Conservation (phyloP, 2,329 filamentous ascomycete genomes). For the Hypoxylon sp. region DNA sequence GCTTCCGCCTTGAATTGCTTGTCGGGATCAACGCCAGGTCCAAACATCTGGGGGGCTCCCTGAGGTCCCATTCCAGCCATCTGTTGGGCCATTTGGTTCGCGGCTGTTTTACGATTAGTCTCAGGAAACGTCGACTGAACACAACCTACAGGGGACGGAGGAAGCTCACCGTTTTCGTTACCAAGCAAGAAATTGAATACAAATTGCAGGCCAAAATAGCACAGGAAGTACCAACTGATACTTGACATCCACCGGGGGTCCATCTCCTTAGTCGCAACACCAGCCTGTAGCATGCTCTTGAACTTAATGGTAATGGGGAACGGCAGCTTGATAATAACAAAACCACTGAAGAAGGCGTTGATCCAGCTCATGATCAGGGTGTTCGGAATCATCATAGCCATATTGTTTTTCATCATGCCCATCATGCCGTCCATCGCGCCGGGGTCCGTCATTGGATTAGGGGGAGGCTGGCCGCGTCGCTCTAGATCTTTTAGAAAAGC, state of each 20-base stretch:
- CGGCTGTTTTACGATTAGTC: slow-evolving; percentile 69
- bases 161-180: slow-evolving; percentile 88
- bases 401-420: slow-evolving; percentile 99
- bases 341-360: slow-evolving; percentile 98
- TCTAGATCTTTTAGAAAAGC: slow-evolving; percentile 91
- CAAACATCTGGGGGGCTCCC: slow-evolving; percentile 78
- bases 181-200: slow-evolving; percentile 98
- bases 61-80: slow-evolving; percentile 81
- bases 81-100: slow-evolving; percentile 89
- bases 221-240: slow-evolving; percentile 98
- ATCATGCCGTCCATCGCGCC: slow-evolving; percentile 99
- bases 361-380: slow-evolving; percentile 99
- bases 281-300: slow-evolving; percentile 99
- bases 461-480: slow-evolving; percentile 83
- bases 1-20: slow-evolving; percentile 94
- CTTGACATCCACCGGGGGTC: slow-evolving; percentile 99
- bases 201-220: slow-evolving; percentile 94
- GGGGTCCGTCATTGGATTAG: slow-evolving; percentile 95
- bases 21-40: slow-evolving; percentile 91
- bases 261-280: slow-evolving; percentile 93
- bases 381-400: slow-evolving; percentile 99
- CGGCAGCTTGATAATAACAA: slow-evolving; percentile 97
- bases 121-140: slow-evolving; percentile 34
- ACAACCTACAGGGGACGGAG: too few relatives aligned
- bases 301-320: slow-evolving; percentile 99